Base-by-base conservation (phyloP, 2,329 filamentous ascomycete species). In the Penicillium expansum region DNA sequence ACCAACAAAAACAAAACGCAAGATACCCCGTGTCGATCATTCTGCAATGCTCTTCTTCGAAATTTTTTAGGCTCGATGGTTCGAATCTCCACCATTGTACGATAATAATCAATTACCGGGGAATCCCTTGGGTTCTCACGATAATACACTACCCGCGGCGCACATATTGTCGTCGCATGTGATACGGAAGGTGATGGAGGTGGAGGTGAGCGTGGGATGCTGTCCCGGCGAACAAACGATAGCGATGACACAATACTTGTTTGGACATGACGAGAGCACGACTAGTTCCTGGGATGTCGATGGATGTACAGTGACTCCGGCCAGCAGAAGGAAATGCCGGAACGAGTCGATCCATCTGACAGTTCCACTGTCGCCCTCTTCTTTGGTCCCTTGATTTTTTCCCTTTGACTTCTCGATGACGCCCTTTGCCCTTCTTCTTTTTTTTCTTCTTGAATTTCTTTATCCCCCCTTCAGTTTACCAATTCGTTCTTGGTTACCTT, bases 51-150 rank as follows among this genome's bases (percentile, higher is more conserved):
- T 67, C 64, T 72, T 69, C 66, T 72, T 69, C 66, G 64, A 69
- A 73, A 67, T 65, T 65, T 68, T 64, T 59, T 64, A 56, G 62
- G 62, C 62, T 65, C 67, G 64, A 71, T 69, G 69, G 65, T 64
- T 69, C 65, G 65, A 67, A 67, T 67, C 63, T 67, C 66, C 68
- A 66, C 68, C 68, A 69, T 69, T 75, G 76, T 77, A 77, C 73
- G 73, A 78, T 79, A 79, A 75, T 78, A 74, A 67, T 76, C 73
- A 66, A 67, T 70, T 65, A 65, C 66, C 61, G 60, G 63, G 56
- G 63, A 60, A 51, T 59, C 61, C 55, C 60, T 47, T 56, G 56
- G 55, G 61, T 63, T 64, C 64, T 61, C 63, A 57, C 65, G 65
- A 69, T 71, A 67, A 70, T 70, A 66, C 48, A 65, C 54, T 62